Conservation (phyloP, 1,139 yeast species). For the Geotrichum bryndzae region DNA sequence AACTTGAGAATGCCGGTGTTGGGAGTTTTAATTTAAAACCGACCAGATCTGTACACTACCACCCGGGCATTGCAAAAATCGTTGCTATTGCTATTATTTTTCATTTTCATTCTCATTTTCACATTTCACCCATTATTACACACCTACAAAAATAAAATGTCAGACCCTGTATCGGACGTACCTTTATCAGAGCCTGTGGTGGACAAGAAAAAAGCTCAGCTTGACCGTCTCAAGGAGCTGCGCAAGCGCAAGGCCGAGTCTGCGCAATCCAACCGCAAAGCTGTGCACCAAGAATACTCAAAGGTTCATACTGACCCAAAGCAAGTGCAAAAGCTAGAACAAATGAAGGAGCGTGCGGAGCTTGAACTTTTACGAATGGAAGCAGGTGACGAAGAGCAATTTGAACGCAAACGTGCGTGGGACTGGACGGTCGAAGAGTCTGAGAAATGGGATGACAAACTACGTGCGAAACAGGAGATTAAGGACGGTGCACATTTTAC, state of each 20-base stretch:
- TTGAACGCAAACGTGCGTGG: constrained; percentile 45
- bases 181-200: background rate
- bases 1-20: background rate
- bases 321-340: constrained; percentile 32
- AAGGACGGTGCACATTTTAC: constrained; percentile 30
- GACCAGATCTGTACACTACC: background rate
- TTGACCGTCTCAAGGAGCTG: constrained; percentile 11
- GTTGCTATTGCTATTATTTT: background rate
- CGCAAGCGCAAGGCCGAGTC: constrained; percentile 27
- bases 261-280: constrained; percentile 38
- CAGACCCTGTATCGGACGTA: background rate
- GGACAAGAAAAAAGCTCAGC: constrained; percentile 8
- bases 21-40: background rate
- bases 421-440: constrained; percentile 64
- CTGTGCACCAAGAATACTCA: constrained; percentile 40
- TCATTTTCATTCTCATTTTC: background rate
- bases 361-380: constrained; percentile 41
- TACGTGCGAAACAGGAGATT: constrained; percentile 27
- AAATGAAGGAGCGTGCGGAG: constrained; percentile 35
- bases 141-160: background rate
- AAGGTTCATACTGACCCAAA: constrained; percentile 34
- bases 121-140: background rate
- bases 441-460: constrained; percentile 56
- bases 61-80: background rate
- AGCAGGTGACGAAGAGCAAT: constrained; percentile 34